Percentiles rank a stretch among this genome's conserved stretches.
Evolutionary conservation across 2,329 filamentous ascomycete genomes (phyloP).

Genomic region (Penicillium fuscoglaucum): DNA sequence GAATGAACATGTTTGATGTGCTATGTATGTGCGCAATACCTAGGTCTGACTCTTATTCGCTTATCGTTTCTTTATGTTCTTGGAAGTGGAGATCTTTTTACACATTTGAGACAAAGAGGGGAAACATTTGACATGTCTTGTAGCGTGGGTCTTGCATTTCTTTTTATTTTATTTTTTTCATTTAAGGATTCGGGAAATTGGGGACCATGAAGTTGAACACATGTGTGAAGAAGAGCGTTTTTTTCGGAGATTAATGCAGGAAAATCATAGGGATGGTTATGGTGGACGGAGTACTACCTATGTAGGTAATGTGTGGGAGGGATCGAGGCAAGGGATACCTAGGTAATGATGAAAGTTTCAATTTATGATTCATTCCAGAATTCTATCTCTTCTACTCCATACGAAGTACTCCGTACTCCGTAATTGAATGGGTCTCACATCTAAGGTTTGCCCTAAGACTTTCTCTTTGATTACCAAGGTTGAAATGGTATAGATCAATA

Average conservation of each 20-base stretch:
- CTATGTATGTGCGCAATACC: background rate
- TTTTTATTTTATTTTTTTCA: background rate
- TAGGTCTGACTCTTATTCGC: background rate
- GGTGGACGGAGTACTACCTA: background rate
- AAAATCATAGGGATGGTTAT: background rate
- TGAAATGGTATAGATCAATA: background rate
- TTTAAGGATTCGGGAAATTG: background rate
- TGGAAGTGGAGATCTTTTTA: background rate
- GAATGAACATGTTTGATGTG: background rate
- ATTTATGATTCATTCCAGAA: background rate
- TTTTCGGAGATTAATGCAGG: constrained; percentile 11
- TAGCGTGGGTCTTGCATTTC: background rate
- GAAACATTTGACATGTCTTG: constrained; percentile 3
- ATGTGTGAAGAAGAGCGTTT: constrained; percentile 7
- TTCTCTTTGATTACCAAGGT: background rate
- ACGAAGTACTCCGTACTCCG: too few species aligned
- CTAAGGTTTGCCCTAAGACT: background rate
- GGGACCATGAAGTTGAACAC: background rate
- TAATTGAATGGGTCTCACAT: background rate
- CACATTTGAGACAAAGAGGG: background rate
- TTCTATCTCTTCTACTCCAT: background rate
- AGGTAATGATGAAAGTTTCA: background rate
- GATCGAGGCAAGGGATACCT: background rate
- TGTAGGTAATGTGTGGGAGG: background rate
- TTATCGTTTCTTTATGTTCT: background rate